Evolutionary conservation across 2,329 filamentous ascomycete species (phyloP), one percentile per base, ranked within the genome.

Genomic region (Aureobasidium leucospermi): DNA sequence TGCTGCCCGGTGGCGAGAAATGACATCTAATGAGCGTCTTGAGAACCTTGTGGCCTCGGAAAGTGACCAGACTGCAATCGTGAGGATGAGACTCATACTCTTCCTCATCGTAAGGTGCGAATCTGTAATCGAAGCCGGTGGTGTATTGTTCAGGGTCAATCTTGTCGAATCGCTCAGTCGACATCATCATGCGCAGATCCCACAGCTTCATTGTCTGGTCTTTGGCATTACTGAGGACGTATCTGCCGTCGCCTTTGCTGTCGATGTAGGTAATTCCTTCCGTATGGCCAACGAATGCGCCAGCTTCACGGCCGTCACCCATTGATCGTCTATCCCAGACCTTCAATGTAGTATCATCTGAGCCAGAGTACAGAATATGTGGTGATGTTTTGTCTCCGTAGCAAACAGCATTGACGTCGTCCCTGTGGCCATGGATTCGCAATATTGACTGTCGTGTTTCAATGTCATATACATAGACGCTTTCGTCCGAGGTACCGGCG

Each of bases 131-230:
- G 68, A 89, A 93, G 62, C 81, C 78, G 46, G 81, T 83, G 0
- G 81, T 83, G 66, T 82, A 78, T 42, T 77, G 73, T n/a, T 77
- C 74, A 4, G 82, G 79, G 62, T 85, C 78, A 57, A 85, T 75
- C 34, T 78, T 73, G 47, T 80, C 77, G 61, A 84, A 88, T 56
- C 80, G 77, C 36, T 85, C 81, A 0, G 87, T 87, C 5, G 85
- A 85, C 79, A 94, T 89, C 81, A 91, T 93, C 80, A 89, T 95
- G 55, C 93, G 82, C 59, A 96, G 72, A 71, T 99, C 94, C 94
- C 94, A 99, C 0, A 99, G 81, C 74, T 97, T 97, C 84, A 96
- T 96, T 43, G 87, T 93, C 73, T 97, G 94, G 69, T 99, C 94
- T 70, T 97, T 99, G 63, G 85, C 90, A 67, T 99, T 99, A 65